Evolutionary conservation across 2,329 filamentous ascomycete species (phyloP).

Genomic region (Cordyceps cicadae): DNA sequence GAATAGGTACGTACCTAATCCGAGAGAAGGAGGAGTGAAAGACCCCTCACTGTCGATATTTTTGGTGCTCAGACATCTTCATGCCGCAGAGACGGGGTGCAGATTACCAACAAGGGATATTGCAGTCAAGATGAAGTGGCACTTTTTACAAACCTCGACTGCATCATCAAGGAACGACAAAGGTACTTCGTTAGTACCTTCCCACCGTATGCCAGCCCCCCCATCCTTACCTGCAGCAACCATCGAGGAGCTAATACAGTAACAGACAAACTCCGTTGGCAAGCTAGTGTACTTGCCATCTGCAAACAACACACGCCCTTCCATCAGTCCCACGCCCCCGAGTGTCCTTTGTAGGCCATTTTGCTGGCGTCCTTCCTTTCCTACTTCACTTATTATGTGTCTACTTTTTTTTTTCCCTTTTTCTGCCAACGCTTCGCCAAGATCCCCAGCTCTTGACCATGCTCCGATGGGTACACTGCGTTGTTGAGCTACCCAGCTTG

Average conservation of each 20-base stretch:
- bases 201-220: background rate
- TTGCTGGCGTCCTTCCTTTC: background rate
- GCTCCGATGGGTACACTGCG: slow-evolving; percentile 6
- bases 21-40: background rate
- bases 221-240: slow-evolving; percentile 8
- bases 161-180: background rate
- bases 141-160: background rate
- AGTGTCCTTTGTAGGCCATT: background rate
- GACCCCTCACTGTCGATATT: background rate
- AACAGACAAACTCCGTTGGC: background rate
- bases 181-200: background rate
- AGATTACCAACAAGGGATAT: background rate
- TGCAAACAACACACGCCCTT: slow-evolving; percentile 3
- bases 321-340: slow-evolving; percentile 3
- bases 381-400: background rate
- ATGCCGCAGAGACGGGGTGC: background rate
- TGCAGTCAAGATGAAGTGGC: background rate
- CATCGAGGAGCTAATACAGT: background rate
- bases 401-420: slow-evolving; percentile 5
- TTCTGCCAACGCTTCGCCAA: slow-evolving; percentile 5
- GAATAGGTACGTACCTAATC: no score
- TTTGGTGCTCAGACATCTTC: background rate
- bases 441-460: background rate
- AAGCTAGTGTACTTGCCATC: background rate
- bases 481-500: background rate